phyloP scores from a whole-genome alignment of 2,329 filamentous ascomycete genomes.

The Coniochaeta sp. region DNA sequence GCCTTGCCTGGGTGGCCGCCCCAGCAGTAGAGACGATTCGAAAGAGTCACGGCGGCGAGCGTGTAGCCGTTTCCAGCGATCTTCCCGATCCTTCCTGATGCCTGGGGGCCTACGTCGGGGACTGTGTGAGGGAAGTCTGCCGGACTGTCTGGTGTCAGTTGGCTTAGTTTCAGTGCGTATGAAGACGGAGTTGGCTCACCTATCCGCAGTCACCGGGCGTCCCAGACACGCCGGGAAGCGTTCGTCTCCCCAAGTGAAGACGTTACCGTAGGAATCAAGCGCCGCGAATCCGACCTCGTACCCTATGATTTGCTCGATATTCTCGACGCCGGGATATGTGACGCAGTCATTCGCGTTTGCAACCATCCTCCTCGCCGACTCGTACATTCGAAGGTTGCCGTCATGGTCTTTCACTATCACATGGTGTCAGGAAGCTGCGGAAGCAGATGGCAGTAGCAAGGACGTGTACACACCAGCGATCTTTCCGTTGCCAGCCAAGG shows the following conservation, averaged over 20 bases:
- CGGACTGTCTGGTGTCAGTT: no score
- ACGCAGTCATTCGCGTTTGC: not conserved
- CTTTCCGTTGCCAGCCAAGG: constrained; percentile 20
- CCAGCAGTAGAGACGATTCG: constrained; percentile 56
- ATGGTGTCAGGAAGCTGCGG: constrained; percentile 7
- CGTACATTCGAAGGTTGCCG: constrained; percentile 20
- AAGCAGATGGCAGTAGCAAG: no score
- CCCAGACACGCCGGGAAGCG: constrained; percentile 52
- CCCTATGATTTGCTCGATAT: constrained; percentile 32
- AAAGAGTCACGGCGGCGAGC: constrained; percentile 49
- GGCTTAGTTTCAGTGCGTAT: no score
- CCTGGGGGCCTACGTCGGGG: constrained; percentile 42
- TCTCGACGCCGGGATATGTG: not conserved
- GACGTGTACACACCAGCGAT: constrained; percentile 25
- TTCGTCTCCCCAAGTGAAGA: constrained; percentile 50
- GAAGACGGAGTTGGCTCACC: constrained; percentile 18
- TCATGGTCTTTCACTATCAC: constrained; percentile 16
- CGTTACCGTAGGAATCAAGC: constrained; percentile 33
- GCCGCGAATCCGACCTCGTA: constrained; percentile 44
- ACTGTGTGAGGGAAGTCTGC: constrained; percentile 40
- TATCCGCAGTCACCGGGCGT: constrained; percentile 32
- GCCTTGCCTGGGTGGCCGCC: constrained; percentile 26
- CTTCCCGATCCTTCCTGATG: constrained; percentile 42
- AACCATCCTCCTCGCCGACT: constrained; percentile 8
- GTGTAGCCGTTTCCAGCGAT: constrained; percentile 51